Evolutionary conservation across 129 eudicot species (phyloP).

Genomic region (Escallonia rubra): DNA sequence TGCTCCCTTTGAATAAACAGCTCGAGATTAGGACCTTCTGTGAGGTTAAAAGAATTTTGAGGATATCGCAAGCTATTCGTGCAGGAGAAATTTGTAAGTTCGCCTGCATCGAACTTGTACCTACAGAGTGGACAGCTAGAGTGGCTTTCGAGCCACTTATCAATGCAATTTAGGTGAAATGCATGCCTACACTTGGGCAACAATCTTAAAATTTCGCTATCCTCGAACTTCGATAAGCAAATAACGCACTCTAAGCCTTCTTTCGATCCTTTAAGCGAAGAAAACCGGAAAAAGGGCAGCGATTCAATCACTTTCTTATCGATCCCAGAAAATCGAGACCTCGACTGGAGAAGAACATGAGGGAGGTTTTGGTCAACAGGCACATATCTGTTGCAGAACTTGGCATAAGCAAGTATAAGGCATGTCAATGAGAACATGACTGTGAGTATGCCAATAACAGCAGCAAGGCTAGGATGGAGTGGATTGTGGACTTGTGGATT

Average conservation of each 20-base stretch:
- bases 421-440: constrained; percentile 35
- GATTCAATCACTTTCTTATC: constrained; percentile 45
- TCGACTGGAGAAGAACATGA: constrained; percentile 18
- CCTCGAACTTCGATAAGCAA: constrained; percentile 55
- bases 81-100: constrained; percentile 20
- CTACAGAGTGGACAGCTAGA: constrained; percentile 65
- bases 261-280: constrained; percentile 54
- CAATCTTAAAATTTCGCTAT: constrained; percentile 42
- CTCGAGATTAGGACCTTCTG: constrained; percentile 39
- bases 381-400: constrained; percentile 24
- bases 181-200: constrained; percentile 65
- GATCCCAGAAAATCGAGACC: constrained; percentile 45
- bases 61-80: constrained; percentile 42
- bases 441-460: constrained; percentile 36
- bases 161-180: constrained; percentile 60
- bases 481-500: constrained; percentile 12
- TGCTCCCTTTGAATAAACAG: constrained; percentile 44
- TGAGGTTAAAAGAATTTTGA: constrained; percentile 1
- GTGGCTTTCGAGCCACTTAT: constrained; percentile 54
- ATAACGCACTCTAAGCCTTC: constrained; percentile 64
- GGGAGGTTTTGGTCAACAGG: constrained; percentile 16
- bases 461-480: constrained; percentile 36
- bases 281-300: constrained; percentile 50
- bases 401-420: constrained; percentile 40
- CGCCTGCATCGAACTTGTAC: constrained; percentile 27